Percentiles rank a stretch among this genome's conserved stretches.
phyloP scores from a whole-genome alignment of 331 rosid genomes.

The Pyracantha coccinea region DNA sequence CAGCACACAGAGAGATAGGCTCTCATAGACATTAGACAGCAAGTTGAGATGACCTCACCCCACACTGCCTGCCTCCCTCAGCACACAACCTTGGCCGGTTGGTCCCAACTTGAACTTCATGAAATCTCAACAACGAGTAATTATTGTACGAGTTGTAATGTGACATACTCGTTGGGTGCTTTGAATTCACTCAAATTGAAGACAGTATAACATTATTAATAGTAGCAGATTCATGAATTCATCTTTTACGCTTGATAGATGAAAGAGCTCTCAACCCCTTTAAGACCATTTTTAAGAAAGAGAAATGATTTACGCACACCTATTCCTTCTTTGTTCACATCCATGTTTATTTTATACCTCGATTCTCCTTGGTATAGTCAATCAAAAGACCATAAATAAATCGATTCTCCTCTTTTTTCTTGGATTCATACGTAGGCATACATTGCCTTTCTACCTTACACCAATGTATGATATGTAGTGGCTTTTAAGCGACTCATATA shows the following conservation, averaged over 20 bases:
- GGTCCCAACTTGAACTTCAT: neutral
- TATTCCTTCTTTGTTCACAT: too few species aligned
- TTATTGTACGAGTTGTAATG: neutral
- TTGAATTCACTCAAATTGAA: neutral
- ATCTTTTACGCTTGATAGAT: too few species aligned
- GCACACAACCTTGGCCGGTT: neutral
- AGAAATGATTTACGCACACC: neutral
- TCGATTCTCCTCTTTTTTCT: neutral
- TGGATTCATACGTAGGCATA: neutral
- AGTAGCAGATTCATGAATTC: neutral
- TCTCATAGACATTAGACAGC: neutral
- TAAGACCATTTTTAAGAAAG: neutral
- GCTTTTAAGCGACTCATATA: neutral
- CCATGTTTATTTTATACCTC: too few species aligned
- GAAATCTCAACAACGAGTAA: neutral
- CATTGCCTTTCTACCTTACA: neutral
- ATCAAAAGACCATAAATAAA: neutral
- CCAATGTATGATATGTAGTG: neutral
- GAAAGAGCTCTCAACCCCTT: neutral
- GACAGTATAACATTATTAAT: neutral
- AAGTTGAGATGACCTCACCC: neutral
- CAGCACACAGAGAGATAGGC: neutral
- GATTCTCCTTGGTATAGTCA: neutral
- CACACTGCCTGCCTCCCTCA: neutral
- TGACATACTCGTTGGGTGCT: neutral